These are phyloP conservation scores for Polychytrium aggregatum DNA, from an alignment of 192 early-diverging fungal genomes.

Conservation along the genomic window DNA sequence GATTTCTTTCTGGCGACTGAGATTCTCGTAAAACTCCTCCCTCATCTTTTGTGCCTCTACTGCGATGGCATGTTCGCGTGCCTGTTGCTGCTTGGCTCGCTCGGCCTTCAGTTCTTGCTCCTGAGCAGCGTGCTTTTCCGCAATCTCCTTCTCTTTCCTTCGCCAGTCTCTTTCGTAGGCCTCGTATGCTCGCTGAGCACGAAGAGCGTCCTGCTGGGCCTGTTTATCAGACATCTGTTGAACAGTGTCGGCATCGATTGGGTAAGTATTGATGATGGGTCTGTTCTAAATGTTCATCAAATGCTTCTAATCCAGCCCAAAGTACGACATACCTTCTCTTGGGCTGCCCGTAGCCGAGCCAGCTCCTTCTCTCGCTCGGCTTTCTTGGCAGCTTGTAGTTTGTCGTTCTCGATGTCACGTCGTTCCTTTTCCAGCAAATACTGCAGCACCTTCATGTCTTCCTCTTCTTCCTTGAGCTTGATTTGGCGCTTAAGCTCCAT, in stretches of 20 bases:
- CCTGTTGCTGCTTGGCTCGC: conserved; percentile 33
- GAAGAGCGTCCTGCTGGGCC: conserved; percentile 42
- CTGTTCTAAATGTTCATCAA: too few species aligned
- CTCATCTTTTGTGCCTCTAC: conserved; percentile 44
- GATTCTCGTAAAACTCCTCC: conserved; percentile 40
- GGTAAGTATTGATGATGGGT: too few species aligned
- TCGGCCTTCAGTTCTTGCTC: conserved; percentile 31
- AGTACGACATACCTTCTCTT: conserved; percentile 32
- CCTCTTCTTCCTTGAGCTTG: conserved; percentile 39
- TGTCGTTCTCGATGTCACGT: conserved; percentile 42
- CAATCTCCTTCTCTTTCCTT: conserved; percentile 35
- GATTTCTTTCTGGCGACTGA: conserved; percentile 30
- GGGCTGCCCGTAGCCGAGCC: conserved; percentile 37
- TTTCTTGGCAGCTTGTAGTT: conserved; percentile 26
- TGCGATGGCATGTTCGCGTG: conserved; percentile 44
- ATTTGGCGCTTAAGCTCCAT: conserved; percentile 25
- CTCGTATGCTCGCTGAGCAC: conserved; percentile 41
- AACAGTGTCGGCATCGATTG: too few species aligned
- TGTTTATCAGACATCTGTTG: conserved; percentile 44
- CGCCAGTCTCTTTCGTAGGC: conserved; percentile 50
- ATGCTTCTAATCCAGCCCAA: too few species aligned
- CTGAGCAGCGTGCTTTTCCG: conserved; percentile 22
- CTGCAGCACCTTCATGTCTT: conserved; percentile 42
- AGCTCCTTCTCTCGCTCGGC: conserved; percentile 43
- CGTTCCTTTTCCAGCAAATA: conserved; percentile 48